Evolutionary conservation across 2,329 filamentous ascomycete species (phyloP), one percentile per base, ranked within the genome.

Genomic region (Arthrobotrys megalospora): DNA sequence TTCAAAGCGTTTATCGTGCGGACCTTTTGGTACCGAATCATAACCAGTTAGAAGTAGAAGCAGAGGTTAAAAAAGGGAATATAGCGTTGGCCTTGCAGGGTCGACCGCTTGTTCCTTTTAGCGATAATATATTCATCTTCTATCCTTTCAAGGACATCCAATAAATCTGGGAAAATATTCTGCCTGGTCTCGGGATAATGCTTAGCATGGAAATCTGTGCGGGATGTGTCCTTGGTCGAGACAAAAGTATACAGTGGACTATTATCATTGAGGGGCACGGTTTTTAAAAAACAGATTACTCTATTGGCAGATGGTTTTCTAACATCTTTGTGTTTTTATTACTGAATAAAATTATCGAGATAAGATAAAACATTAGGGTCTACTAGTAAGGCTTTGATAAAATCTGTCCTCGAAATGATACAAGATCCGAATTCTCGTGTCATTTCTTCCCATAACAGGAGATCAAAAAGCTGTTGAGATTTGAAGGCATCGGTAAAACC

Each of bases 111-210:
- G n/a, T 62, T 62, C n/a, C 55, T 62, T 43, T 62, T 28, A 21
- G 55, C 55, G 2, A 62, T 14, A 12, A 45, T 16, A 12, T 45
- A 62, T 28, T 62, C 55, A 36, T 62, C 55, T 62, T 62, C 55
- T 3, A 24, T 8, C n/a, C n/a, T n/a, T 1, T 62, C 55, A 14
- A 14, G 28, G 36, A 10, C 28, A 62, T 62, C 55, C 34, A 62
- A 45, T 3, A 1, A 45, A 24, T 62, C 55, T 6, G 6, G 11
- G 8, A 62, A 45, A n/a, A 62, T 62, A 16, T 11, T 16, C 16
- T 14, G 14, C 14, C 45, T 16, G 8, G 6, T 7, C 16, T 62
- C 55, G 7, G 10, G 55, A 38, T 62, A 14, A 1, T 45, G 16
- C 14, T 62, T 28, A 16, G 28, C 8, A n/a, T 62, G 19, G 14